phyloP scores from a whole-genome alignment of 2,329 filamentous ascomycete genomes.

The Ceratocystis huliohia region DNA sequence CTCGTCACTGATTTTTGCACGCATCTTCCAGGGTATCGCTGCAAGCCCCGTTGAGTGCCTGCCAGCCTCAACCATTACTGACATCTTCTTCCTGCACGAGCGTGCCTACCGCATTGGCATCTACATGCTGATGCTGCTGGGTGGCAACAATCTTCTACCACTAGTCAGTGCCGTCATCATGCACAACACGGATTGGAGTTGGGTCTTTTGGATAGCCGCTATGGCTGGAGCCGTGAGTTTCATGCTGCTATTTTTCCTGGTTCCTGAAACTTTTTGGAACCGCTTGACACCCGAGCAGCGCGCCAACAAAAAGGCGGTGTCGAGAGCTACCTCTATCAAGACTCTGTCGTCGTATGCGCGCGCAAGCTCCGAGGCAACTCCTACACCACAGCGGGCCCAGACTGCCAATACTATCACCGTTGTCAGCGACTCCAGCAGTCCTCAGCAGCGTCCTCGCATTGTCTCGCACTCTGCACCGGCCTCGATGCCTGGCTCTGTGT shows the following conservation, averaged over 20 bases:
- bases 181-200: constrained; percentile 65
- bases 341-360: constrained; percentile 33
- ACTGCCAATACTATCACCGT: not conserved
- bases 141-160: constrained; percentile 82
- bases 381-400: not conserved
- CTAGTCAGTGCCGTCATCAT: constrained; percentile 79
- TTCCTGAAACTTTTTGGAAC: constrained; percentile 95
- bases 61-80: constrained; percentile 84
- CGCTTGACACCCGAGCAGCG: constrained; percentile 46
- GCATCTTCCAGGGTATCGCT: constrained; percentile 77
- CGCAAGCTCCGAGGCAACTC: not conserved
- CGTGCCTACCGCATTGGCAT: constrained; percentile 85
- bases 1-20: constrained; percentile 62
- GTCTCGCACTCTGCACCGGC: not conserved
- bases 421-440: not conserved
- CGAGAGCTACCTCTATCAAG: constrained; percentile 31
- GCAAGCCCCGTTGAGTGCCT: constrained; percentile 86
- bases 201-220: constrained; percentile 82
- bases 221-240: constrained; percentile 63
- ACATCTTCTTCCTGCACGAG: constrained; percentile 82
- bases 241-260: constrained; percentile 70
- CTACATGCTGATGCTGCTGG: constrained; percentile 76
- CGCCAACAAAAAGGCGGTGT: constrained; percentile 32
- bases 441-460: not conserved
- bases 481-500: not conserved